phyloP scores from a whole-genome alignment of 2,329 filamentous ascomycete species.

The Aspergillus brunneoviolaceus region DNA sequence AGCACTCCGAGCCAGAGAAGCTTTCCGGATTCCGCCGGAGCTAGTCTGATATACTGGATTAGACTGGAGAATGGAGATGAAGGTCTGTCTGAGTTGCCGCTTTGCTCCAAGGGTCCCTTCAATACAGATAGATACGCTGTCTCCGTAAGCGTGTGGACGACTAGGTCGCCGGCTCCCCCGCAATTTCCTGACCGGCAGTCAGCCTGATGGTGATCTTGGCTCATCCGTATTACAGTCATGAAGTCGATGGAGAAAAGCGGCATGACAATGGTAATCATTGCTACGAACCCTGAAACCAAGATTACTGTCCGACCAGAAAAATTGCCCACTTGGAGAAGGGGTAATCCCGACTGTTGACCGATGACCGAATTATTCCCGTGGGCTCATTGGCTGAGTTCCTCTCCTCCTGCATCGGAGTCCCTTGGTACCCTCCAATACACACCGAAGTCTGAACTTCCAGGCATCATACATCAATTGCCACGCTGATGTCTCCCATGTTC shows the following conservation, averaged over 20 bases:
- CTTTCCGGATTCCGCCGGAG: constrained; percentile 1
- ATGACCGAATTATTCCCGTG: not conserved
- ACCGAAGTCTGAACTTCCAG: not conserved
- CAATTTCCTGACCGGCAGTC: not conserved
- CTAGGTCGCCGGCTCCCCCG: not conserved
- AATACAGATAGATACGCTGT: not conserved
- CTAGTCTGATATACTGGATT: not conserved
- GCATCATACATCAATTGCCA: not conserved
- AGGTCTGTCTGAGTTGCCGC: constrained; percentile 1
- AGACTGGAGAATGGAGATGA: not conserved
- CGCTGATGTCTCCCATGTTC: not conserved
- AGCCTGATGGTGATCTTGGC: not conserved
- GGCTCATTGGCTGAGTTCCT: not conserved
- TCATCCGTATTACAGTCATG: not conserved
- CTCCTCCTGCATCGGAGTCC: not conserved
- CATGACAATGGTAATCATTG: not conserved
- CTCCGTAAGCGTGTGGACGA: not conserved
- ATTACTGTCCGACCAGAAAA: not conserved
- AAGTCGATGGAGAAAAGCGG: not conserved
- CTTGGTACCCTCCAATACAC: not conserved
- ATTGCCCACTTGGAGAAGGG: not conserved
- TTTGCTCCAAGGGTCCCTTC: constrained; percentile 1
- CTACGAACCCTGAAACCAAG: not conserved
- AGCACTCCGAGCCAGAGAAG: constrained; percentile 13
- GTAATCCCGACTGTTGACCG: constrained; percentile 2